A percentile compares a stretch with the other conserved stretches of the same genome.
These are phyloP conservation scores for Aspergillus conjunctus DNA, from an alignment of 495 filamentous ascomycete genomes.

Conservation along the genomic window DNA sequence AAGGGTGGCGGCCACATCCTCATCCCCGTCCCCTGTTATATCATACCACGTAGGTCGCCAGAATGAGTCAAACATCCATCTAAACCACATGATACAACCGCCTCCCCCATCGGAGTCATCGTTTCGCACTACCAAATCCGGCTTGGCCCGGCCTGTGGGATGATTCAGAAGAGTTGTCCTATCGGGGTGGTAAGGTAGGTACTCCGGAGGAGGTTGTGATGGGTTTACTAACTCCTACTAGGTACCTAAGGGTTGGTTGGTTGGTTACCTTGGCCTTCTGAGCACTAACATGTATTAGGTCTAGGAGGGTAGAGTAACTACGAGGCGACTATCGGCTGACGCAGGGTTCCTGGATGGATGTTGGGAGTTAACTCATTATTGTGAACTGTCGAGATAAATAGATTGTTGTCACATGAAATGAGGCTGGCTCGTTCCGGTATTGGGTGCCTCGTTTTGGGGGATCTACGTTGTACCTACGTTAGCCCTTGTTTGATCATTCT, in stretches of 20 bases:
- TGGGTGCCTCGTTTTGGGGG: too few relatives aligned
- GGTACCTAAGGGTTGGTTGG: too few relatives aligned
- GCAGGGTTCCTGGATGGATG: not conserved
- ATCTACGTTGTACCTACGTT: too few relatives aligned
- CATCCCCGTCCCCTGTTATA: not conserved
- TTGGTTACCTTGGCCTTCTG: too few relatives aligned
- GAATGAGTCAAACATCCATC: slow-evolving; percentile 1
- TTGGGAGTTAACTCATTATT: too few relatives aligned
- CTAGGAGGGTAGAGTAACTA: not conserved
- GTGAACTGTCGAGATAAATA: too few relatives aligned
- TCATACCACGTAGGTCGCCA: not conserved
- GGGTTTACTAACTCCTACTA: too few relatives aligned
- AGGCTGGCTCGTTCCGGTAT: too few relatives aligned
- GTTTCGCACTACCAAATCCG: not conserved
- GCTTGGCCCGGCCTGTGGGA: not conserved
- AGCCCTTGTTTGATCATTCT: too few relatives aligned
- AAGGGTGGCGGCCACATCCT: too few relatives aligned
- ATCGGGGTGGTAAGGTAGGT: not conserved
- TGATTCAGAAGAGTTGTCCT: not conserved
- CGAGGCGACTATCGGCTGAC: not conserved
- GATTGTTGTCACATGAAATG: too few relatives aligned
- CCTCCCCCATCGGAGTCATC: not conserved
- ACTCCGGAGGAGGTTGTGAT: not conserved
- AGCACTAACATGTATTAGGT: not conserved
- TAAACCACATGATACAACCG: not conserved